Evolutionary conservation across 345 rosid species (phyloP), one percentile per base, ranked within the genome.

Genomic region (Bruguiera gymnorhiza): DNA sequence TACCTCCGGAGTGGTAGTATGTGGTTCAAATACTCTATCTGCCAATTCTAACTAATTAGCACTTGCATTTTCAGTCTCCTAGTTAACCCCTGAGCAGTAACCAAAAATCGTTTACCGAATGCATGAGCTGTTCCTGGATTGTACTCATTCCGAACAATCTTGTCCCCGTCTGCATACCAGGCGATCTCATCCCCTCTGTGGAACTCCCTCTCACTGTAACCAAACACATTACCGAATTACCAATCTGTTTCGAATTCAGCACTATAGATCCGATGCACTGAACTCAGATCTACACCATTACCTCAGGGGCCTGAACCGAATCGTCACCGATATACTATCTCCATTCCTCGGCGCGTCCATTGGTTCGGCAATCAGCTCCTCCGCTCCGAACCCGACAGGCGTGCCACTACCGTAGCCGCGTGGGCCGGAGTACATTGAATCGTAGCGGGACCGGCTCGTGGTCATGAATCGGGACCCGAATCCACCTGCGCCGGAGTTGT

Each of bases 301-400:
- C 99, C 96, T 96, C 87, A 96, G 61, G 59, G 99, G 98, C 68
- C 98, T 70, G 75, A 96, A 96, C 67, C 99, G 93, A 82, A 96
- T 89, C 77, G 99, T 92, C 65, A 96, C 99, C 62, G 96, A 92
- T 43, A 96, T 92, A 71, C 97, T 96, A 74, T 96, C 98, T 13
- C 88, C 92, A 16, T 91, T 82, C 79, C 81, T 84, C 72, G 86
- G 71, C 55, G 78, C 76, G 6, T 86, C 97, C 75, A 81, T 10
- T n/a, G 86, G 86, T 75, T 89, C 97, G 5, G 82, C 84, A 48
- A 85, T 63, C 72, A 96, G 73, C 82, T 89, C 99, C 39, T 92
- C 99, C 4, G 89, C 52, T 0, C 85, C 80, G 70, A 79, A 92
- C 16, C 75, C 84, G 11, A 84, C 88, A 29, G 96, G 89, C 30